A percentile compares a stretch with the other conserved stretches of the same genome.
These are phyloP conservation scores for Beauveria scarabaeidicola DNA, from an alignment of 2,329 filamentous ascomycete species.

Conservation along the genomic window DNA sequence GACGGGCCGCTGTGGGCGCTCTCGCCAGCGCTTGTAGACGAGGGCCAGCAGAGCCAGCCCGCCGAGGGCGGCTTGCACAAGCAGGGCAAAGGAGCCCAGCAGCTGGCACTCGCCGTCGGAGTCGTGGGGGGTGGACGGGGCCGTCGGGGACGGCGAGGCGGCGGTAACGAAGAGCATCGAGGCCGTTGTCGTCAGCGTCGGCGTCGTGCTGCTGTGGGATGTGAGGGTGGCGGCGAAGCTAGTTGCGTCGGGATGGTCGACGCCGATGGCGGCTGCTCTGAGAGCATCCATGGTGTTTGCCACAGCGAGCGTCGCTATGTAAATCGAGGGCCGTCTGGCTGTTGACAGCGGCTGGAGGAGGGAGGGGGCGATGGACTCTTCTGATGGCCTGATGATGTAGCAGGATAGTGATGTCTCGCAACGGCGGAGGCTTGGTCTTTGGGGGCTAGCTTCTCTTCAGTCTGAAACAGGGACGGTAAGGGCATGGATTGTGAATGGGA, in stretches of 20 bases:
- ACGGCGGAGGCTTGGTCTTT: neutral
- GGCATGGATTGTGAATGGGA: neutral
- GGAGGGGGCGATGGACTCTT: neutral
- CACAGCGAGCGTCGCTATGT: neutral
- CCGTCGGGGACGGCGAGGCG: conserved; percentile 1
- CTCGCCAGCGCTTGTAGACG: conserved; percentile 88
- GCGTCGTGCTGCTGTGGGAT: neutral
- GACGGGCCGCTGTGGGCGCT: conserved; percentile 81
- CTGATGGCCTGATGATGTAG: neutral
- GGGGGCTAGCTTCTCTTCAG: neutral
- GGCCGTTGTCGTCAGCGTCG: neutral
- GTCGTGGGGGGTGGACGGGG: conserved; percentile 21
- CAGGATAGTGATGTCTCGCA: neutral
- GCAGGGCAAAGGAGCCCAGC: conserved; percentile 79
- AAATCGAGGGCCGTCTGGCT: neutral
- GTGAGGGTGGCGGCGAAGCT: neutral
- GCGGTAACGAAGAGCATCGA: neutral
- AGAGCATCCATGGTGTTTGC: neutral
- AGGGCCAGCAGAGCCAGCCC: conserved; percentile 74
- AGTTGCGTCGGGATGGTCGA: conserved; percentile 4
- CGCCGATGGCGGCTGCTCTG: conserved; percentile 7
- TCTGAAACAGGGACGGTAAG: neutral
- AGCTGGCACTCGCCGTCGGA: conserved; percentile 73
- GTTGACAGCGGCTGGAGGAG: neutral
- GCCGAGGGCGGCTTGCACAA: conserved; percentile 84